A percentile compares a stretch with the other conserved stretches of the same genome.
These are phyloP conservation scores for Populus davidiana DNA, from an alignment of 345 rosid species.

Conservation along the genomic window DNA sequence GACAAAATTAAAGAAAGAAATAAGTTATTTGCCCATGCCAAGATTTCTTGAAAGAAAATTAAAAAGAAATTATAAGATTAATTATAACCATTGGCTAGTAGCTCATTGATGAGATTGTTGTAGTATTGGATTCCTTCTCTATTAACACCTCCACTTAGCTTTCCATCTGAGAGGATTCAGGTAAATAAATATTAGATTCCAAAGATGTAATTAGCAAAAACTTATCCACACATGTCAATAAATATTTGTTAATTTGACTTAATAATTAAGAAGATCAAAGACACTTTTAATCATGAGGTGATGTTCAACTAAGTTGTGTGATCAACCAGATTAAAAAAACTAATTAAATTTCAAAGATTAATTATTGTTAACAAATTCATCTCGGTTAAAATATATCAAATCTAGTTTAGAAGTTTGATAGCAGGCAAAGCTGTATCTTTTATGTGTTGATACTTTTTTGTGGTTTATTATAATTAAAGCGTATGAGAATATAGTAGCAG, in stretches of 20 bases:
- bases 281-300: background rate
- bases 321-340: no score
- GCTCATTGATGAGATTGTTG: slow-evolving; percentile 29
- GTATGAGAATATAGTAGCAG: fast-evolving
- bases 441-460: no score
- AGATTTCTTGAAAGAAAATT: background rate
- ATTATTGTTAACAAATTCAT: no score
- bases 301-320: background rate
- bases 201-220: no score
- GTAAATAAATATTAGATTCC: no score
- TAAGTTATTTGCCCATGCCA: background rate
- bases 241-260: no score
- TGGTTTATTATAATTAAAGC: no score
- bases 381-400: no score
- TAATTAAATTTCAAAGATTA: no score
- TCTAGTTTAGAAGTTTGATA: no score
- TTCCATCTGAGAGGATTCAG: slow-evolving; percentile 6
- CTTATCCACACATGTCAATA: no score
- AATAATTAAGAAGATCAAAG: background rate
- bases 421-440: no score
- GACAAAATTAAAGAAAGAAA: background rate
- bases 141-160: slow-evolving; percentile 20
- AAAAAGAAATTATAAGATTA: background rate
- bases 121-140: slow-evolving; percentile 19
- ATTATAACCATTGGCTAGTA: slow-evolving; percentile 18